A percentile compares a stretch with the other conserved stretches of the same genome.
These are phyloP conservation scores for Stagonosporopsis chrysanthemi DNA, from an alignment of 2,329 filamentous ascomycete species.

Conservation along the genomic window DNA sequence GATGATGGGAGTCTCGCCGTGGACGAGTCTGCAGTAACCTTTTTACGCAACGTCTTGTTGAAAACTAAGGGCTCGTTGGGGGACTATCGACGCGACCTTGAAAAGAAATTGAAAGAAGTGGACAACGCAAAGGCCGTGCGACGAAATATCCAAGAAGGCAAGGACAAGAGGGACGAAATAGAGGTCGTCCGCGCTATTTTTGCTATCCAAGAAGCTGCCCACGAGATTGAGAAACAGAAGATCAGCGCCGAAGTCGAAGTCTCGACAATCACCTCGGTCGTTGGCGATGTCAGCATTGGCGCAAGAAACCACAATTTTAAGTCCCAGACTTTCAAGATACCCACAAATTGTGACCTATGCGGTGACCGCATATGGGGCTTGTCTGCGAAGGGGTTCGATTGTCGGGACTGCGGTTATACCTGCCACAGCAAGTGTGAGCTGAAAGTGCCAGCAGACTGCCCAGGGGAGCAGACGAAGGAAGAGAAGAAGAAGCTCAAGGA, in stretches of 20 bases:
- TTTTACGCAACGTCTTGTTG: conserved; percentile 86
- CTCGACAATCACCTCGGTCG: conserved; percentile 86
- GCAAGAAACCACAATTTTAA: conserved; percentile 98
- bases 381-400: conserved; percentile 95
- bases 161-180: conserved; percentile 88
- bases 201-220: conserved; percentile 80
- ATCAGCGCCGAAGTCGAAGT: conserved; percentile 93
- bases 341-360: conserved; percentile 96
- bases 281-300: conserved; percentile 90
- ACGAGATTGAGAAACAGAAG: conserved; percentile 82
- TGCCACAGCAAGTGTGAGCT: conserved; percentile 99
- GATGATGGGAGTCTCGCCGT: conserved; percentile 87
- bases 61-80: conserved; percentile 88
- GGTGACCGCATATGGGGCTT: conserved; percentile 97
- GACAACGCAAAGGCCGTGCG: conserved; percentile 77
- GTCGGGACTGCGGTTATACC: conserved; percentile 94
- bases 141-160: conserved; percentile 79
- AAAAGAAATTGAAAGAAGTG: conserved; percentile 85
- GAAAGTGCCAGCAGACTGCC: conserved; percentile 96
- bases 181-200: conserved; percentile 85
- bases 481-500: conserved; percentile 93
- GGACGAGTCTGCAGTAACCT: conserved; percentile 87
- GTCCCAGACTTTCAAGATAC: conserved; percentile 98
- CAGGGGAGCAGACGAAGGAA: conserved; percentile 91
- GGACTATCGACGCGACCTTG: conserved; percentile 81